A percentile compares a stretch with the other conserved stretches of the same genome.
These are phyloP conservation scores for Ocimum tenuiflorum DNA, from an alignment of 257 asterid species.

Conservation along the genomic window DNA sequence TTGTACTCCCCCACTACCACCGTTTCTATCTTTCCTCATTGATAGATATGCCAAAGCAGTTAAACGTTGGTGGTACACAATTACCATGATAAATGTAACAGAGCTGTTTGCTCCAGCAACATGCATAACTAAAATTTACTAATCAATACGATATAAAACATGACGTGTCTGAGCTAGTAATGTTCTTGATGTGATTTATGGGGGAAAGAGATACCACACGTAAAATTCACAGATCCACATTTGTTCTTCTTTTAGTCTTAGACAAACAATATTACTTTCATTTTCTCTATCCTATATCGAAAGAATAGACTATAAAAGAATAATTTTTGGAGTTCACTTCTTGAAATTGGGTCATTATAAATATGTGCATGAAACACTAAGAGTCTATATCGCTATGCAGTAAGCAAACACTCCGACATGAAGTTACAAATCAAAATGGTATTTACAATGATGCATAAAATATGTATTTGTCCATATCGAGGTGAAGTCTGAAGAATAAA, in stretches of 20 bases:
- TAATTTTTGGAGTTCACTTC: background rate
- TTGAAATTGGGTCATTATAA: background rate
- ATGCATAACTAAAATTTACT: background rate
- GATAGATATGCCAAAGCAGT: background rate
- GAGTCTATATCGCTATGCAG: background rate
- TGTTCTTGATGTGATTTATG: background rate
- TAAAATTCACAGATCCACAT: too few species aligned
- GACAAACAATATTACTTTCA: background rate
- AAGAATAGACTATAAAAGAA: background rate
- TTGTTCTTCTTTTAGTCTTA: background rate
- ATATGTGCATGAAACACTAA: background rate
- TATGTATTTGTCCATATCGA: background rate
- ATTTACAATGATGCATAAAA: background rate
- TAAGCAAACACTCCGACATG: background rate
- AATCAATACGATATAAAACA: constrained; percentile 5
- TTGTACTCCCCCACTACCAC: background rate
- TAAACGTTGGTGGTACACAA: background rate
- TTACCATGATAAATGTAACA: background rate
- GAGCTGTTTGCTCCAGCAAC: background rate
- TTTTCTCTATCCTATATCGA: background rate
- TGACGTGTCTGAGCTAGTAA: background rate
- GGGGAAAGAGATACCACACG: background rate
- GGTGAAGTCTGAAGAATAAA: background rate
- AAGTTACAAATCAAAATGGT: constrained; percentile 9
- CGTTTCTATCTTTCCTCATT: background rate